These are phyloP conservation scores for Crassisporium funariophilum DNA, from an alignment of 768 basidiomycete species.

Conservation along the genomic window DNA sequence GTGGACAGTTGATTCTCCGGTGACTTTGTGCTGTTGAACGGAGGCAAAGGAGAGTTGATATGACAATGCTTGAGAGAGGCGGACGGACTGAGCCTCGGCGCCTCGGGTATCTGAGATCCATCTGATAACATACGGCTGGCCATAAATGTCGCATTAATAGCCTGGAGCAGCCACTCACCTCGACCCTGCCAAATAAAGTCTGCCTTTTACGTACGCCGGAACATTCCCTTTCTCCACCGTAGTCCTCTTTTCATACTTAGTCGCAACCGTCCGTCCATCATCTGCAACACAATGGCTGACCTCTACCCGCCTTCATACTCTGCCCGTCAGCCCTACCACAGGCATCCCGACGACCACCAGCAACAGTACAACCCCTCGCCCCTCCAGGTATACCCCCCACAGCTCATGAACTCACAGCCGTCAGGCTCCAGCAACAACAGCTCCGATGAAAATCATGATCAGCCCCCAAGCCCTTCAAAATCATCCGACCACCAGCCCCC, in stretches of 20 bases:
- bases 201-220: constrained; percentile 45
- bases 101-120: constrained; percentile 44
- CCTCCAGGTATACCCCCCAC: constrained; percentile 40
- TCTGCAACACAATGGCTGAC: constrained; percentile 52
- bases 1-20: too few species aligned
- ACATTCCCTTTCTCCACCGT: constrained; percentile 49
- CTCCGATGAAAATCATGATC: constrained; percentile 35
- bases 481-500: constrained; percentile 43
- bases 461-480: constrained; percentile 48
- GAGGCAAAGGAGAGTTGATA: constrained; percentile 28
- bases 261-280: constrained; percentile 21
- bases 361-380: too few species aligned
- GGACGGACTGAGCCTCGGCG: constrained; percentile 41
- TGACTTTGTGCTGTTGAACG: too few species aligned
- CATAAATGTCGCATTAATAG: constrained; percentile 17
- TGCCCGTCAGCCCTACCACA: constrained; percentile 19
- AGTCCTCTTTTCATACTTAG: constrained; percentile 27
- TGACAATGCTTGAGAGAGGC: constrained; percentile 24
- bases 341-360: constrained; percentile 33
- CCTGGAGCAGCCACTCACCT: constrained; percentile 6
- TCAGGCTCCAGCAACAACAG: constrained; percentile 23
- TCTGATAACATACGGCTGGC: constrained; percentile 19
- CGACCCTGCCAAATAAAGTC: constrained; percentile 25
- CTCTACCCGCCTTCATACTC: constrained; percentile 53
- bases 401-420: constrained; percentile 31